Evolutionary conservation across 257 asterid species (phyloP).

Genomic region (Coffea canephora): DNA sequence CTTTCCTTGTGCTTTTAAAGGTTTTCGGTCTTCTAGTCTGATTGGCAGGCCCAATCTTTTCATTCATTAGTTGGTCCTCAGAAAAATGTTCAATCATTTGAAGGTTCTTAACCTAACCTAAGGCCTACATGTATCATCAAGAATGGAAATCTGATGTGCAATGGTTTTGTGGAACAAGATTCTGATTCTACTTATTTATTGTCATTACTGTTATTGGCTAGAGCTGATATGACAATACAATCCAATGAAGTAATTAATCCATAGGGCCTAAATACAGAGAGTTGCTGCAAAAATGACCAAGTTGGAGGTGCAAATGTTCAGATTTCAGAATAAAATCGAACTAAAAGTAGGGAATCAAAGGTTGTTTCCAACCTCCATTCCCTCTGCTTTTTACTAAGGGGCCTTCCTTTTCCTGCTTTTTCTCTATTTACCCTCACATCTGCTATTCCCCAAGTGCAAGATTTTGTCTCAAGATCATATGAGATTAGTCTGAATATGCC

Average conservation of each 20-base stretch:
- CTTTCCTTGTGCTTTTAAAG: too few relatives aligned
- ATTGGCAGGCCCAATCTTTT: too few relatives aligned
- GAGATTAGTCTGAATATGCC: constrained; percentile 68
- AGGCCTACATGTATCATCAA: too few relatives aligned
- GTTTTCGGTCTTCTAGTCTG: too few relatives aligned
- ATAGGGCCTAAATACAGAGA: too few relatives aligned
- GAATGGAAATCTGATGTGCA: too few relatives aligned
- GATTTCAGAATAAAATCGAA: constrained; percentile 59
- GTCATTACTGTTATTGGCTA: too few relatives aligned
- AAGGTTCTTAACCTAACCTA: too few relatives aligned
- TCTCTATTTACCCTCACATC: constrained; percentile 81
- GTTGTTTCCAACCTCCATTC: constrained; percentile 79
- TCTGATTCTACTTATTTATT: too few relatives aligned
- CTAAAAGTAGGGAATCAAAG: constrained; percentile 52
- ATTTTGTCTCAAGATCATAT: constrained; percentile 40
- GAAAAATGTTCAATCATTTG: too few relatives aligned
- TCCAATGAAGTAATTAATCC: neutral
- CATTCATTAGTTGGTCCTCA: too few relatives aligned
- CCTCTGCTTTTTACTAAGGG: constrained; percentile 77
- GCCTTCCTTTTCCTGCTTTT: constrained; percentile 86
- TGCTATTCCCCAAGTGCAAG: constrained; percentile 84
- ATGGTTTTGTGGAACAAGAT: too few relatives aligned
- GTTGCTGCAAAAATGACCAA: neutral
- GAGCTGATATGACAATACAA: neutral
- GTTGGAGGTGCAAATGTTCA: constrained; percentile 18